Percentiles rank a stretch among this genome's conserved stretches.
These are phyloP conservation scores for Suillus alpinus DNA, from an alignment of 768 basidiomycete genomes.

Conservation along the genomic window DNA sequence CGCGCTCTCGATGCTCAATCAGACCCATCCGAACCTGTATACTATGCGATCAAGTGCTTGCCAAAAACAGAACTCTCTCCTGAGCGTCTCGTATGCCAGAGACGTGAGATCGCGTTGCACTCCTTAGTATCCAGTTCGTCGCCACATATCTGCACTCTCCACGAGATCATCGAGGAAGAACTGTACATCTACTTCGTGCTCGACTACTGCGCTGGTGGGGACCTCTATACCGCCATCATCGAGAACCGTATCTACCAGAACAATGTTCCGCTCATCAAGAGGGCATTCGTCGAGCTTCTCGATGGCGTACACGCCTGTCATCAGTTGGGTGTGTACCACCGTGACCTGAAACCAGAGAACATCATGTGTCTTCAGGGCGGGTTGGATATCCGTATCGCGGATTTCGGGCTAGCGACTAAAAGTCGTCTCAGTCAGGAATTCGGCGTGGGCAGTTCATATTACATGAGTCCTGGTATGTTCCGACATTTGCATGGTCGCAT, in stretches of 20 bases:
- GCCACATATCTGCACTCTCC: constrained; percentile 66
- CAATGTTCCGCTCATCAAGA: constrained; percentile 60
- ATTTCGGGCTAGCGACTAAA: constrained; percentile 72
- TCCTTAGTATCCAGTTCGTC: constrained; percentile 46
- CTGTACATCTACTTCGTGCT: constrained; percentile 66
- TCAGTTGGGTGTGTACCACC: constrained; percentile 68
- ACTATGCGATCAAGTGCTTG: constrained; percentile 77
- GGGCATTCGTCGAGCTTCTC: constrained; percentile 73
- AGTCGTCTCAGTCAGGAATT: constrained; percentile 44
- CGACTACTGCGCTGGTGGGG: constrained; percentile 56
- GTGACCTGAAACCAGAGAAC: constrained; percentile 87
- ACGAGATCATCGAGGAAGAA: constrained; percentile 59
- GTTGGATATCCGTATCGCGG: constrained; percentile 57
- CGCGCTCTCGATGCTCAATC: constrained; percentile 54
- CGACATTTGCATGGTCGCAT: background rate
- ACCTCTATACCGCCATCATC: constrained; percentile 73
- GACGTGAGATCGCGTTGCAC: constrained; percentile 67
- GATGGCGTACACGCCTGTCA: constrained; percentile 80
- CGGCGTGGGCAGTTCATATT: constrained; percentile 58
- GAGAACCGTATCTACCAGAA: constrained; percentile 49
- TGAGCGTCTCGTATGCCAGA: constrained; percentile 56
- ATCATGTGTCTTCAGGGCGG: constrained; percentile 60
- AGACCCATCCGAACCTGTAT: constrained; percentile 35
- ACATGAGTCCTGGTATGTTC: constrained; percentile 68
- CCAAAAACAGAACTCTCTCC: constrained; percentile 53